Base-by-base conservation (phyloP, 148 eudicot genomes). In the Vaccinium myrtillus region DNA sequence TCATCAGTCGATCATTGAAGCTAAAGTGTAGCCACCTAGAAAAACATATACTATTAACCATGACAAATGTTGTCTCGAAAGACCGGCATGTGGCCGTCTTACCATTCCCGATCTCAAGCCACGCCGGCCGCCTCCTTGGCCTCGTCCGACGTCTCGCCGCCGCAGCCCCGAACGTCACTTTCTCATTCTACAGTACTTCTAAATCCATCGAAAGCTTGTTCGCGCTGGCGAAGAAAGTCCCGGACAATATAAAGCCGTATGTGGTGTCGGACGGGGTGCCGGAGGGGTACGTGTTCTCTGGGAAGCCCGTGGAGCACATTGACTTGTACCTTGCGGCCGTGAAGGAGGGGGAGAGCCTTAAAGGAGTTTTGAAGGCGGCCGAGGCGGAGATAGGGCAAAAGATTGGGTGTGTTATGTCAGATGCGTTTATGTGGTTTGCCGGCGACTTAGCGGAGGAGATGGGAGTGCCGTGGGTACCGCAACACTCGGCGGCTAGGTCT, bases 381-480 rank as follows among this genome's bases (percentile, higher is more conserved):
- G 93, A 89, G 87, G 82, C 23, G 70, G 89, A 87, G n/a, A 85
- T 46, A 0, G 96, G 96, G 30, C 49, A 32, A 79, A 58, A 49
- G 43, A 70, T 90, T 1, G 82, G 81, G 14, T 92, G 91, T 25
- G 65, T 93, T 14, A 15, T 93, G 32, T 65, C 86, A 0, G 96
- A 93, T 21, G 91, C 94, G 0, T 92, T 93, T 39, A 49, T 92
- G 25, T 91, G 93, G 93, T 91, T 88, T 59, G 83, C 87, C 11
- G 77, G 84, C 7, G 91, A 87, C 3, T 30, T 91, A 79, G 94
- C 93, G 13, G 83, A 87, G 79, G 89, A 89, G 53, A 83, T 50
- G 30, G 86, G 84, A 0, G 86, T 88, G 25, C 39, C 87, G 55
- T 94, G 97, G 94, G 59, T 91, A 30, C 76, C 93, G 8, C 19